Evolutionary conservation across 2,329 filamentous ascomycete species (phyloP).

Genomic region (Blastomyces parvus): DNA sequence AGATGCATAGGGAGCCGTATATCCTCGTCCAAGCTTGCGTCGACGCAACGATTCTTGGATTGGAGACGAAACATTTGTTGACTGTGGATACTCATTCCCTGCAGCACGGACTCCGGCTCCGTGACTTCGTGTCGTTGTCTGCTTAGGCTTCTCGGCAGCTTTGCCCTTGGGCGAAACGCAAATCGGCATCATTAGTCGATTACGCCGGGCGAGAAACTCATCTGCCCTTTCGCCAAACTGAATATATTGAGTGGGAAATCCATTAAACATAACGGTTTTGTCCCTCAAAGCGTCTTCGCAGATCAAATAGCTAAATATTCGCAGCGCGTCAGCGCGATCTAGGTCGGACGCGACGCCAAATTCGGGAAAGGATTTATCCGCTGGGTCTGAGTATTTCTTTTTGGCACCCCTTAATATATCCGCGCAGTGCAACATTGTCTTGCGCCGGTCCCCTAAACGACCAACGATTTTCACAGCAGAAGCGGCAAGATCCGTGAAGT

Average conservation of each 20-base stretch:
- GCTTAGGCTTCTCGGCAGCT: slow-evolving; percentile 21
- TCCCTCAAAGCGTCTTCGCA: slow-evolving; percentile 66
- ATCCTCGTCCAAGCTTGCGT: slow-evolving; percentile 22
- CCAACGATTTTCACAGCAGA: slow-evolving; percentile 62
- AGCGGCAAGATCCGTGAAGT: slow-evolving; percentile 67
- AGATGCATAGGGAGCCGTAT: slow-evolving; percentile 17
- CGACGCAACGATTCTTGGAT: slow-evolving; percentile 39
- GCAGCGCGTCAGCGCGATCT: slow-evolving; percentile 66
- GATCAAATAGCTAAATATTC: slow-evolving; percentile 69
- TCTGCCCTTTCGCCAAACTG: slow-evolving; percentile 35
- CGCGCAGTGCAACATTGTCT: slow-evolving; percentile 72
- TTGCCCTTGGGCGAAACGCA: slow-evolving; percentile 39
- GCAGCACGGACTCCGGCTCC: slow-evolving; percentile 27
- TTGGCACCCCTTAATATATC: slow-evolving; percentile 69
- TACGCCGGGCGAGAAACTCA: slow-evolving; percentile 39
- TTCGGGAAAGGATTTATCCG: slow-evolving; percentile 46
- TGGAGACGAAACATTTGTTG: slow-evolving; percentile 60
- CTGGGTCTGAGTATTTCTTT: slow-evolving; percentile 46
- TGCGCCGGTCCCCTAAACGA: slow-evolving; percentile 19
- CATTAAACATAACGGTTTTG: slow-evolving; percentile 54
- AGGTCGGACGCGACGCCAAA: slow-evolving; percentile 61
- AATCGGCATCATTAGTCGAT: slow-evolving; percentile 45
- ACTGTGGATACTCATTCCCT: slow-evolving; percentile 45
- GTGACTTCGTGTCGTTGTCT: slow-evolving; percentile 7
- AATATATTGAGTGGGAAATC: slow-evolving; percentile 64